Conservation (phyloP, 495 filamentous ascomycete genomes). For the Choiromyces venosus region DNA sequence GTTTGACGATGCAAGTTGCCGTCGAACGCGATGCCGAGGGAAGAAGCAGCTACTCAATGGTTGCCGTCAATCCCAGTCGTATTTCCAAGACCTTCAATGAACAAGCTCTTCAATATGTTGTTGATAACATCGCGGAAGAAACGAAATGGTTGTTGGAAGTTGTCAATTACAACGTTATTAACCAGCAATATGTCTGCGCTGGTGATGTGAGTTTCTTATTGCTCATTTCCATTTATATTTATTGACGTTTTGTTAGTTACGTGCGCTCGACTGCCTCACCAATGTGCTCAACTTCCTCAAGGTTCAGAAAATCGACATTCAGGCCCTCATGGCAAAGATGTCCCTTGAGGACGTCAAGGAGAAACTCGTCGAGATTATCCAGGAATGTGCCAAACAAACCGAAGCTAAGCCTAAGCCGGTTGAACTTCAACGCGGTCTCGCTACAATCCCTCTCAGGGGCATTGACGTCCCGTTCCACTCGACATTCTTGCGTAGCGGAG, state of each 20-base stretch:
- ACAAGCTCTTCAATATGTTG: slow-evolving; percentile 88
- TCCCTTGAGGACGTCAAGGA: slow-evolving; percentile 69
- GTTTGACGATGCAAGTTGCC: slow-evolving; percentile 98
- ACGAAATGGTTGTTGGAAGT: slow-evolving; percentile 96
- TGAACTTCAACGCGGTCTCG: slow-evolving; percentile 85
- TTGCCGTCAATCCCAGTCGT: slow-evolving; percentile 93
- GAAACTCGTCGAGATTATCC: slow-evolving; percentile 79
- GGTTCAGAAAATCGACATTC: slow-evolving; percentile 91
- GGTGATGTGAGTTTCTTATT: slow-evolving; percentile 55
- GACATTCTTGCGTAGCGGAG: slow-evolving; percentile 92
- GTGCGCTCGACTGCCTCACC: slow-evolving; percentile 88
- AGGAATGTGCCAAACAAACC: slow-evolving; percentile 75
- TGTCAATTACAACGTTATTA: slow-evolving; percentile 98
- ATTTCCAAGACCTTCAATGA: slow-evolving; percentile 98
- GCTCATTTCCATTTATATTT: slow-evolving; percentile 40
- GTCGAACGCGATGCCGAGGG: slow-evolving; percentile 91
- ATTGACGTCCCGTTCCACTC: slow-evolving; percentile 99
- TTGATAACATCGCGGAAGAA: slow-evolving; percentile 83
- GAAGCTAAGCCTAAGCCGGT: slow-evolving; percentile 81
- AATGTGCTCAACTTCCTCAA: slow-evolving; percentile 92
- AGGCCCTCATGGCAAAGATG: slow-evolving; percentile 77
- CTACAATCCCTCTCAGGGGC: slow-evolving; percentile 90
- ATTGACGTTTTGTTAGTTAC: slow-evolving; percentile 51
- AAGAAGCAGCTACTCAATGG: slow-evolving; percentile 97
- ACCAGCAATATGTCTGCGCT: slow-evolving; percentile 97